Evolutionary conservation across 495 filamentous ascomycete species (phyloP).

Genomic region (Xylaria scruposa): DNA sequence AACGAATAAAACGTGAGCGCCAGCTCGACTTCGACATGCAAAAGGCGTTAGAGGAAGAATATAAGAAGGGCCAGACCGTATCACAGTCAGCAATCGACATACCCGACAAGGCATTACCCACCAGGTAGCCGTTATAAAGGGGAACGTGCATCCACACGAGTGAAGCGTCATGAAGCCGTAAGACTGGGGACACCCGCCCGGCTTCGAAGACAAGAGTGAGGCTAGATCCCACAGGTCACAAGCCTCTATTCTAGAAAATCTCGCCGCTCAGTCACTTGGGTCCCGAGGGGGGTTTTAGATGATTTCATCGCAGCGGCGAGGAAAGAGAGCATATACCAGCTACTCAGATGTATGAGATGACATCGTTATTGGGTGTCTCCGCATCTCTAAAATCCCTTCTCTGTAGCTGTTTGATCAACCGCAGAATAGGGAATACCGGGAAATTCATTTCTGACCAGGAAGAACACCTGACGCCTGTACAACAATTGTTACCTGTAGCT

Average conservation of each 20-base stretch:
- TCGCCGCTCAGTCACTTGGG: neutral
- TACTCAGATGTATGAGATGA: neutral
- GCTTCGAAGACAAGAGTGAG: neutral
- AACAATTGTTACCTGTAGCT: constrained; percentile 10
- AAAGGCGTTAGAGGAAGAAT: constrained; percentile 82
- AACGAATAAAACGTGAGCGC: constrained; percentile 83
- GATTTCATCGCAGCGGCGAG: neutral
- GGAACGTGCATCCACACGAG: neutral
- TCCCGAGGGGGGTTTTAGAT: neutral
- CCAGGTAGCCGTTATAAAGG: constrained; percentile 26
- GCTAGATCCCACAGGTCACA: neutral
- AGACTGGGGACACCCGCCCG: neutral
- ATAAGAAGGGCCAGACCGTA: constrained; percentile 79
- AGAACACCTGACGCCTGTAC: constrained; percentile 9
- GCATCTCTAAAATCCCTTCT: neutral
- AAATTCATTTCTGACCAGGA: neutral
- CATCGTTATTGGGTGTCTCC: neutral
- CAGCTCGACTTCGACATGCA: constrained; percentile 96
- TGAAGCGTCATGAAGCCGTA: neutral
- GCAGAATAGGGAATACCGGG: neutral
- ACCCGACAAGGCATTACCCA: constrained; percentile 31
- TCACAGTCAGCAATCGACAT: constrained; percentile 45
- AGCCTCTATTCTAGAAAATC: neutral
- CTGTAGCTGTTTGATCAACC: neutral
- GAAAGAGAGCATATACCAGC: neutral